These are phyloP conservation scores for Aegilops tauschii DNA, from an alignment of 176 grass and related monocot genomes.

Conservation along the genomic window DNA sequence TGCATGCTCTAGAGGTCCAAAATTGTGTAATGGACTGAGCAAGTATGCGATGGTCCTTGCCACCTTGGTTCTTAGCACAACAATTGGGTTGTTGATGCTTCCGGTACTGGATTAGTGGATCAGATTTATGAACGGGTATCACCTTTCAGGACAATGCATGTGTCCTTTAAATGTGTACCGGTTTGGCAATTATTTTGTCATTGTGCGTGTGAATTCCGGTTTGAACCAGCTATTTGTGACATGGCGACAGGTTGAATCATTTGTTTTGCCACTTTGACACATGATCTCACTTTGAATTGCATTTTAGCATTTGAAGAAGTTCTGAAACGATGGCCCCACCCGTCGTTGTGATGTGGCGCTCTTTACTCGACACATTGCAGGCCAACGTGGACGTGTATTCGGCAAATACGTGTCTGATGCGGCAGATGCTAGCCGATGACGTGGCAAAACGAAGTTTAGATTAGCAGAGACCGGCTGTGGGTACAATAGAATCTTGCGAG, in stretches of 20 bases:
- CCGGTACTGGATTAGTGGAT: slow-evolving; percentile 12
- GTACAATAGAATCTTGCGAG: not conserved
- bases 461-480: not conserved
- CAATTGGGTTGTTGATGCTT: slow-evolving; percentile 30
- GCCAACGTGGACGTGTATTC: not conserved
- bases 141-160: slow-evolving; percentile 2
- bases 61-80: not conserved
- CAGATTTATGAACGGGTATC: slow-evolving; percentile 27
- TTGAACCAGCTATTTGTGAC: not conserved
- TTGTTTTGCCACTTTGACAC: not conserved
- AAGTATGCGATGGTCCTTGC: not conserved
- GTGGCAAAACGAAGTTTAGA: not conserved
- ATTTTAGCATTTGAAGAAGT: not conserved
- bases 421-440: not conserved
- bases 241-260: not conserved
- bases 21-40: slow-evolving; percentile 17
- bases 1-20: slow-evolving; percentile 14
- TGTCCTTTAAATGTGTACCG: not conserved
- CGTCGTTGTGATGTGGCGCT: not conserved
- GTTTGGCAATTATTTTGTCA: slow-evolving; percentile 14
- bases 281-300: not conserved
- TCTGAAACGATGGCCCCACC: not conserved
- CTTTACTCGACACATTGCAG: not conserved
- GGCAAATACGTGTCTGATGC: not conserved
- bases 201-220: not conserved